Evolutionary conservation across 441 rosid species (phyloP).

Genomic region (Corymbia citriodora): DNA sequence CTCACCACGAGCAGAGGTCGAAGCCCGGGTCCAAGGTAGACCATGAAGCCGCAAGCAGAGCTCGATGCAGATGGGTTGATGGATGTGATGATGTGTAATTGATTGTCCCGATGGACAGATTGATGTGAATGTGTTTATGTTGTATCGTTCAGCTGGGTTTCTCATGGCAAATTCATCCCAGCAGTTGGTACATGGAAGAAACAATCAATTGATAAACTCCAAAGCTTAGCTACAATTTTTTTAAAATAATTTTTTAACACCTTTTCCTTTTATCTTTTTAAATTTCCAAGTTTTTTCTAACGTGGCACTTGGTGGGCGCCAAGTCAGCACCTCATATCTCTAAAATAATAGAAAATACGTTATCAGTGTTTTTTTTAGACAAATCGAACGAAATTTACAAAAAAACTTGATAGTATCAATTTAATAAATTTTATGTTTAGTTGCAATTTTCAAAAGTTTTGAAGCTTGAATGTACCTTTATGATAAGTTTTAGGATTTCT

Average conservation of each 20-base stretch:
- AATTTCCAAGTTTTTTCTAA: too few species aligned
- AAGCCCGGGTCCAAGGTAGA: not conserved
- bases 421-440: fast-evolving
- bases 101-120: not conserved
- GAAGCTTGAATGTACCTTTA: too few species aligned
- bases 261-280: not conserved
- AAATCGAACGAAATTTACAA: not conserved
- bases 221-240: not conserved
- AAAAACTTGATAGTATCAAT: fast-evolving
- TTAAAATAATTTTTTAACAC: not conserved
- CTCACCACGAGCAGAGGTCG: not conserved
- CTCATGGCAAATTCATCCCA: too few species aligned
- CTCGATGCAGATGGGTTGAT: not conserved
- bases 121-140: not conserved
- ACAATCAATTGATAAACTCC: not conserved
- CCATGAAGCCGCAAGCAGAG: not conserved
- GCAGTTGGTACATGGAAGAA: not conserved
- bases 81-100: not conserved
- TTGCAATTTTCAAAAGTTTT: fast-evolving
- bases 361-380: too few species aligned
- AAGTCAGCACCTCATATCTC: too few species aligned
- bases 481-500: fast-evolving
- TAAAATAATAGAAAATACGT: too few species aligned
- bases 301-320: not conserved
- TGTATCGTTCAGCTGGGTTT: too few species aligned